Base-by-base conservation (phyloP, 768 basidiomycete genomes). In the Dioszegia crocea region DNA sequence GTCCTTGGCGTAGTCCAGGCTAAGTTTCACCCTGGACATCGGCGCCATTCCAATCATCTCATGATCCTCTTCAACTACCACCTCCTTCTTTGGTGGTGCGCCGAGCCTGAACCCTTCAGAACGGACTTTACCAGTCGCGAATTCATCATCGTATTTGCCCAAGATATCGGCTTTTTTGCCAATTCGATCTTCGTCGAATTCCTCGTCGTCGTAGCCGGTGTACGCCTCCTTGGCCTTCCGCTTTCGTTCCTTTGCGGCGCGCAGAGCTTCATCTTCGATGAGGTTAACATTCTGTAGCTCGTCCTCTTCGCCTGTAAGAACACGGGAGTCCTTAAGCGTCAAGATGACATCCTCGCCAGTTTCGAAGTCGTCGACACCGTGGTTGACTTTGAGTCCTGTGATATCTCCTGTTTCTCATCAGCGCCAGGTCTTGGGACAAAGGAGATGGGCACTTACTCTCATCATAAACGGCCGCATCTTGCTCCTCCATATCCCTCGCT, bases 221-320 rank as follows among this genome's bases (percentile, higher is more conserved):
- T 97, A 98, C 71, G 89, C 88, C 12, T 70, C 74, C 80, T 94
- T 91, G 44, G 87, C 90, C 78, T 96, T 94, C 33, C 86, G 86
- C 78, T 90, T 87, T 70, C 88, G 84, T 16, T 82, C 83, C 21
- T 84, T 84, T 8, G 70, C 72, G 17, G 74, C 74, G 51, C 61
- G 63, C 31, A 68, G 39, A 11, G 65, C 68, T 65, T 93, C 91
- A 50, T 84, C 85, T 73, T 96, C 93, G 0, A 90, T 91, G 83
- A 98, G 84, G 69, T 96, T 91, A 55, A 96, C 81, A 66, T 99
- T 97, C 79, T 96, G 89, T 14, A 99, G 83, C 77, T 94, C 96
- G 77, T 99, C 96, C 87, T 99, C 96, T 83, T 97, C 92, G 60
- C 91, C 88, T 70, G 92, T 93, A 40, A 99, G 85, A 61, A 99